Evolutionary conservation across 1,139 yeast genomes (phyloP).

Genomic region (Candida tropicalis): DNA sequence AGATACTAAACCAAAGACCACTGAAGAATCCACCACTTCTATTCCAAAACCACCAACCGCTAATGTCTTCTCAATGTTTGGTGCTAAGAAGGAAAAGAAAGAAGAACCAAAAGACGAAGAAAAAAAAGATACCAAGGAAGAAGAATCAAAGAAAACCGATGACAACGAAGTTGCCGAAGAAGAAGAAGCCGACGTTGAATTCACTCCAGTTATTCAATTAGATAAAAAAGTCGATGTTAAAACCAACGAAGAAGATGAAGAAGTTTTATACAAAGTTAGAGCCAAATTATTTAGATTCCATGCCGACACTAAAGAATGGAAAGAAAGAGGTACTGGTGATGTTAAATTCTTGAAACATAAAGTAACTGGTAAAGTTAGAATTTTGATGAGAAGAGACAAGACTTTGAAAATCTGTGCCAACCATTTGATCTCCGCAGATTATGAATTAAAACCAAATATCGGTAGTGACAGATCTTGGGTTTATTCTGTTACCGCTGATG

Average conservation of each 20-base stretch:
- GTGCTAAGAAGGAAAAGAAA: slow-evolving; percentile 74
- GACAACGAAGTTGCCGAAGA: slow-evolving; percentile 70
- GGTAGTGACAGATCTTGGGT: slow-evolving; percentile 99
- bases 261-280: slow-evolving; percentile 81
- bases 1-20: slow-evolving; percentile 36
- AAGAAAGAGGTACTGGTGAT: slow-evolving; percentile 99
- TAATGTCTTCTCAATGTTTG: slow-evolving; percentile 87
- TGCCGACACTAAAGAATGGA: slow-evolving; percentile 89
- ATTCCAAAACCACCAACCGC: slow-evolving; percentile 63
- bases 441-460: slow-evolving; percentile 85
- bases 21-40: slow-evolving; percentile 21
- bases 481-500: slow-evolving; percentile 90
- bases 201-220: slow-evolving; percentile 92
- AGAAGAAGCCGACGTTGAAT: slow-evolving; percentile 93
- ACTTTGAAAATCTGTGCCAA: slow-evolving; percentile 97
- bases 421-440: slow-evolving; percentile 86
- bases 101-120: slow-evolving; percentile 44
- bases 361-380: slow-evolving; percentile 77
- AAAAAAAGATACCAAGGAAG: slow-evolving; percentile 31
- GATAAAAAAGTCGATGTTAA: slow-evolving; percentile 91
- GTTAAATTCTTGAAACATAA: slow-evolving; percentile 94
- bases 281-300: slow-evolving; percentile 95
- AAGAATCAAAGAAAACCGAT: slow-evolving; percentile 34
- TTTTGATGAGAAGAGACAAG: slow-evolving; percentile 98
- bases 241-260: slow-evolving; percentile 96